Conservation (phyloP, 2,329 filamentous ascomycete genomes). For the Ceratocystis diversiconidia region DNA sequence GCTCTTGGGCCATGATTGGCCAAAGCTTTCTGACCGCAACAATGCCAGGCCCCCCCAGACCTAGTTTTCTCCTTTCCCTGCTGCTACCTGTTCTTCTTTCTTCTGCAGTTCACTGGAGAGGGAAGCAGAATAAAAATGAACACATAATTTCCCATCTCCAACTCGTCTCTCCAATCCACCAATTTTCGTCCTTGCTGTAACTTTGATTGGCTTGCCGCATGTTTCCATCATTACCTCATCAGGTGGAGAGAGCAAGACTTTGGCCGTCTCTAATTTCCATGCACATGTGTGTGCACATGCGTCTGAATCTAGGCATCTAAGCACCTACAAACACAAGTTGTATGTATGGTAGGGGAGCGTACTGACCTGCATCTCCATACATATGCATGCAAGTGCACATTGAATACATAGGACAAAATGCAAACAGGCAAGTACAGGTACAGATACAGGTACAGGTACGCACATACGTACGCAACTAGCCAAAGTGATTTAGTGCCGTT, state of each 20-base stretch:
- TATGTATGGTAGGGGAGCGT: background rate
- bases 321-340: background rate
- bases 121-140: background rate
- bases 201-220: background rate
- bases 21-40: background rate
- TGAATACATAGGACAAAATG: background rate
- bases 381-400: conserved; percentile 1
- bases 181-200: background rate
- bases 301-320: background rate
- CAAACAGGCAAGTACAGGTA: background rate
- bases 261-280: background rate
- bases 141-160: background rate
- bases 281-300: background rate
- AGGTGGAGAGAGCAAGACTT: background rate
- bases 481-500: background rate
- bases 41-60: background rate
- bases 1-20: background rate
- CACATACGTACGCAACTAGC: background rate
- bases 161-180: background rate
- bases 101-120: background rate
- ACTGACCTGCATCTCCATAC: background rate
- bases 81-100: background rate
- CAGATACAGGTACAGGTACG: background rate
- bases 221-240: background rate
- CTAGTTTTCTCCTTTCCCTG: background rate